phyloP scores from a whole-genome alignment of 306 rosid species.

The Vicia faba region DNA sequence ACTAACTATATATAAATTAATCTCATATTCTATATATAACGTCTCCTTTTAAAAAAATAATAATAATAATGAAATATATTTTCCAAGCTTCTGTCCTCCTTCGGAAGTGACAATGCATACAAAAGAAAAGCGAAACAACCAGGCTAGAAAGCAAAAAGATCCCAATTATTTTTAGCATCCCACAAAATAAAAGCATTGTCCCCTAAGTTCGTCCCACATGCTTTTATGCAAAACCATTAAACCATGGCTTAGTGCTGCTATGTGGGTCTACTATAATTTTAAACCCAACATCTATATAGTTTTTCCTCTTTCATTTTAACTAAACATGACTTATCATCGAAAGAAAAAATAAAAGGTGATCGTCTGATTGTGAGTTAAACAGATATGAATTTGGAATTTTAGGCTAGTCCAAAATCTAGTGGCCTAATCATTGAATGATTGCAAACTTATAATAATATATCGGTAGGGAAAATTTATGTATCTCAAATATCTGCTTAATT shows the following conservation, averaged over 20 bases:
- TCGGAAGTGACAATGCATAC: neutral
- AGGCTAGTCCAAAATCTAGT: slow-evolving; percentile 40
- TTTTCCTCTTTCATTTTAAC: slow-evolving; percentile 10
- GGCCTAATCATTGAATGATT: slow-evolving; percentile 45
- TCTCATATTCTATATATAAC: too few species aligned
- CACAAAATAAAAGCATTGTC: slow-evolving; percentile 32
- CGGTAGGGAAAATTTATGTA: slow-evolving; percentile 29
- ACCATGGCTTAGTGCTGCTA: slow-evolving; percentile 49
- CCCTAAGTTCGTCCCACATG: slow-evolving; percentile 47
- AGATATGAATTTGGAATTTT: slow-evolving; percentile 43
- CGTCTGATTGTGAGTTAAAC: slow-evolving; percentile 13
- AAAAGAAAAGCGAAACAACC: slow-evolving; percentile 52
- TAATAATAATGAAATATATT: too few species aligned
- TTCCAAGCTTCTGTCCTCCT: slow-evolving; percentile 1
- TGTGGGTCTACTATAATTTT: slow-evolving; percentile 11
- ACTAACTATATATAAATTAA: too few species aligned
- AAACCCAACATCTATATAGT: slow-evolving; percentile 21
- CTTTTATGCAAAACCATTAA: slow-evolving; percentile 28
- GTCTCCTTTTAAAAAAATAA: too few species aligned
- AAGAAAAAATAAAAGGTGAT: slow-evolving; percentile 13
- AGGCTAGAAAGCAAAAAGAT: slow-evolving; percentile 55
- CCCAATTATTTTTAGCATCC: slow-evolving; percentile 7
- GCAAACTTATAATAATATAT: neutral
- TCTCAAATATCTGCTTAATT: neutral
- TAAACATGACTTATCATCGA: slow-evolving; percentile 20